A percentile compares a stretch with the other conserved stretches of the same genome.
phyloP scores from a whole-genome alignment of 1,139 yeast genomes.

The Debaryomycetaceae sp. region DNA sequence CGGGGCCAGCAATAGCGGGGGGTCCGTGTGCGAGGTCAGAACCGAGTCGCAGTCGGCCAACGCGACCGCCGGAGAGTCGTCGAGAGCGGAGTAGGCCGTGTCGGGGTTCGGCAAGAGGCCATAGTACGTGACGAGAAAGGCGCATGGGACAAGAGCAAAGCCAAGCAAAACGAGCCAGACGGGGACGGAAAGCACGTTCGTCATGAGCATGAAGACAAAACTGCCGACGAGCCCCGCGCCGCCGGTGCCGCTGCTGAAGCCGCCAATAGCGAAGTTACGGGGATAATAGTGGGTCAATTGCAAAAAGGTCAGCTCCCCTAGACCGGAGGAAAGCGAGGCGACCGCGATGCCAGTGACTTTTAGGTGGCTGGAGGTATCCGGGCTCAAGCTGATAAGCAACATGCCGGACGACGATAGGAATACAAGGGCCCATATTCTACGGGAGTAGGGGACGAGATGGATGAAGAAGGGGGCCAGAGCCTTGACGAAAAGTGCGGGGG shows the following conservation, averaged over 20 bases:
- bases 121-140: slow-evolving; percentile 21
- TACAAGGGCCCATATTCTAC: slow-evolving; percentile 47
- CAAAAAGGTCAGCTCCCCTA: slow-evolving; percentile 83
- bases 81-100: neutral
- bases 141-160: slow-evolving; percentile 27
- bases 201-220: slow-evolving; percentile 29
- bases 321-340: slow-evolving; percentile 79
- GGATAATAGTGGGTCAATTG: slow-evolving; percentile 69
- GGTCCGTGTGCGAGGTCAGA: neutral
- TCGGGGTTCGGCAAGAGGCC: slow-evolving; percentile 14
- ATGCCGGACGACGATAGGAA: slow-evolving; percentile 62
- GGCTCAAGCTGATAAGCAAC: slow-evolving; percentile 48
- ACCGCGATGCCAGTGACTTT: slow-evolving; percentile 62
- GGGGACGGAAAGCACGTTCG: slow-evolving; percentile 22
- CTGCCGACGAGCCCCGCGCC: slow-evolving; percentile 89
- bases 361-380: slow-evolving; percentile 13
- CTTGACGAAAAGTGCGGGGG: slow-evolving; percentile 72
- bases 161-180: slow-evolving; percentile 21
- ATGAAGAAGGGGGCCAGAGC: slow-evolving; percentile 69
- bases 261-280: slow-evolving; percentile 49
- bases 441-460: slow-evolving; percentile 49
- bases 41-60: neutral
- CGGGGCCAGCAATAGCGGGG: neutral
- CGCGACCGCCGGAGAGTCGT: slow-evolving; percentile 3
- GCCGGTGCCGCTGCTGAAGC: slow-evolving; percentile 92